A percentile compares a stretch with the other conserved stretches of the same genome.
Evolutionary conservation across 1,284 basidiomycete genomes (phyloP).

Genomic region (Melampsora americana): DNA sequence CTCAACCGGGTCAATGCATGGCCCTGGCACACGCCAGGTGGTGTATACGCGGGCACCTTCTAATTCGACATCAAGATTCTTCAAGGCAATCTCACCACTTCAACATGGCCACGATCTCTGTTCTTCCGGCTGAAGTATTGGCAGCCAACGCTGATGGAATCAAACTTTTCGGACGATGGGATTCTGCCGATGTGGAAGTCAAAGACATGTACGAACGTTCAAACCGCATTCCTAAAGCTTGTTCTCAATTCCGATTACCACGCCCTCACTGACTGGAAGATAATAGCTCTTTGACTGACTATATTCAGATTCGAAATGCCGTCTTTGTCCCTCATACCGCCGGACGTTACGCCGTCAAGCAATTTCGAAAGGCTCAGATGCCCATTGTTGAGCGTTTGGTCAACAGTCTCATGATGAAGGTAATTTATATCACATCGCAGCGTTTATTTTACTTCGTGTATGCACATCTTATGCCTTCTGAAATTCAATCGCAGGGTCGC

Average conservation of each 20-base stretch:
- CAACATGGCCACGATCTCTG: slow-evolving; percentile 32
- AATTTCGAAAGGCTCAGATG: slow-evolving; percentile 99
- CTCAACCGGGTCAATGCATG: too few species aligned
- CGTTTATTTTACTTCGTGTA: slow-evolving; percentile 4
- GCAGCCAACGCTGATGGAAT: slow-evolving; percentile 38
- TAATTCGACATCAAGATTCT: too few species aligned
- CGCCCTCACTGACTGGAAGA: neutral
- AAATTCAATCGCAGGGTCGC: slow-evolving; percentile 70
- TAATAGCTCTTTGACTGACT: slow-evolving; percentile 77
- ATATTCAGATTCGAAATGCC: slow-evolving; percentile 98
- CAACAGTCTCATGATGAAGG: slow-evolving; percentile 69
- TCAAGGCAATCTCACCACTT: neutral
- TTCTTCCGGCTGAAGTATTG: slow-evolving; percentile 34
- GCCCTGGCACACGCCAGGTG: too few species aligned
- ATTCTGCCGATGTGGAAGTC: slow-evolving; percentile 68
- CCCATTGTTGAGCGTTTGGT: slow-evolving; percentile 99
- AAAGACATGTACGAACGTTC: slow-evolving; percentile 74
- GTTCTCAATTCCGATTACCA: too few species aligned
- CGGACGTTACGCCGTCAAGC: slow-evolving; percentile 98
- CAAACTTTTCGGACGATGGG: slow-evolving; percentile 41
- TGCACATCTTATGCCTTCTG: neutral
- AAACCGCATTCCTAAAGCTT: slow-evolving; percentile 23
- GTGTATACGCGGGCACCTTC: too few species aligned
- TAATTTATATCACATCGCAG: neutral
- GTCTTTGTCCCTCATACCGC: slow-evolving; percentile 92